phyloP scores from a whole-genome alignment of 805 yeast genomes.

The Tetrapisispora fleetii region DNA sequence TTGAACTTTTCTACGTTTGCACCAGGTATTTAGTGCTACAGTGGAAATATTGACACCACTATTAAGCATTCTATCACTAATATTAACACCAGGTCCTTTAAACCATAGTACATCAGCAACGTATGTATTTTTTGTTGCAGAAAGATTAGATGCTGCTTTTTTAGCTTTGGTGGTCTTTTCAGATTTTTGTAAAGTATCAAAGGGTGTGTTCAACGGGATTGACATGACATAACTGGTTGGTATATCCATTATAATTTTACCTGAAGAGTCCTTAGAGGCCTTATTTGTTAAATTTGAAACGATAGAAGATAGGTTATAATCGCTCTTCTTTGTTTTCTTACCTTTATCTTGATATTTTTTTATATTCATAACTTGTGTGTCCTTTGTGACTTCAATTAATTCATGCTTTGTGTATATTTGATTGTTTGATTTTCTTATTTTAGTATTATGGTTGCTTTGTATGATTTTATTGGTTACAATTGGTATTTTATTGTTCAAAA shows the following conservation, averaged over 20 bases:
- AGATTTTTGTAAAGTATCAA: slow-evolving; percentile 27
- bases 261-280: slow-evolving; percentile 13
- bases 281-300: slow-evolving; percentile 20
- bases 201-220: slow-evolving; percentile 21
- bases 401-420: background rate
- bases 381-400: background rate
- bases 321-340: slow-evolving; percentile 7
- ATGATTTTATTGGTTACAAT: background rate
- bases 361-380: background rate
- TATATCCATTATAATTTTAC: slow-evolving; percentile 20
- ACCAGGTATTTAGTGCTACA: slow-evolving; percentile 20
- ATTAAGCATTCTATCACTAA: slow-evolving; percentile 33
- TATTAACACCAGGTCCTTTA: slow-evolving; percentile 51
- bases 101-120: slow-evolving; percentile 51
- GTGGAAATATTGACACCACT: slow-evolving; percentile 8
- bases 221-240: slow-evolving; percentile 24
- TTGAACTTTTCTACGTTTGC: slow-evolving; percentile 16
- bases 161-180: slow-evolving; percentile 23
- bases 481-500: background rate
- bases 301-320: slow-evolving; percentile 15
- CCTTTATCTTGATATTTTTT: slow-evolving; percentile 8
- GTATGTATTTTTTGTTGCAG: slow-evolving; percentile 11
- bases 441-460: background rate
- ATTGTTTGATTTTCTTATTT: background rate
- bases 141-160: slow-evolving; percentile 17